A percentile compares a stretch with the other conserved stretches of the same genome.
Evolutionary conservation across 192 early-diverging fungal genomes (phyloP).

Genomic region (Coemansia guatemalensis): DNA sequence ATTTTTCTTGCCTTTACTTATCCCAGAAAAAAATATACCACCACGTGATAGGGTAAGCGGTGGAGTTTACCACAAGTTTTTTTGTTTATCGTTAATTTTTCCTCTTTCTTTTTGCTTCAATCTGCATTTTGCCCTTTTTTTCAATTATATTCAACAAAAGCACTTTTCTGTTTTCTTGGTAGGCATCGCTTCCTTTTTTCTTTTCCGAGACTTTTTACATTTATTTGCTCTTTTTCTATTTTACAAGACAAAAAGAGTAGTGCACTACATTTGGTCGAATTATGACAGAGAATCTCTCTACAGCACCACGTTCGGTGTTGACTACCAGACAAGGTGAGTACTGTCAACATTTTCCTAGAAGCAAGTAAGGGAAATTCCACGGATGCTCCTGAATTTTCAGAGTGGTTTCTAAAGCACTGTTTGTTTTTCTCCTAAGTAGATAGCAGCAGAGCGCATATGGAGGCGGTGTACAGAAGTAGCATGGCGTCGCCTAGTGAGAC

Average conservation of each 20-base stretch:
- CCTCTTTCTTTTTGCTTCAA: not conserved
- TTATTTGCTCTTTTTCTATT: too few relatives aligned
- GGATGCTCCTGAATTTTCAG: too few relatives aligned
- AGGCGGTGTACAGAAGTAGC: conserved; percentile 6
- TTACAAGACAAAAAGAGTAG: not conserved
- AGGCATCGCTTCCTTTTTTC: too few relatives aligned
- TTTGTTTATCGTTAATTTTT: not conserved
- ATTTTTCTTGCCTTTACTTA: too few relatives aligned
- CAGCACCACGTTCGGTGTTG: not conserved
- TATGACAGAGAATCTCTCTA: not conserved
- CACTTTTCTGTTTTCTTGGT: not conserved
- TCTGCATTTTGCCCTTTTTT: not conserved
- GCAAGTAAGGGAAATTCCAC: too few relatives aligned
- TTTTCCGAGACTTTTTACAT: too few relatives aligned
- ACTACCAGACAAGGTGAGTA: conserved; percentile 5
- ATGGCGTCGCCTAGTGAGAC: conserved; percentile 4
- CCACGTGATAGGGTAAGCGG: not conserved
- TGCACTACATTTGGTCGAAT: too few relatives aligned
- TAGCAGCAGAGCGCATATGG: not conserved
- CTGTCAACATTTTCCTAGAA: too few relatives aligned
- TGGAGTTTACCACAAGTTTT: not conserved
- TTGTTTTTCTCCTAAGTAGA: too few relatives aligned
- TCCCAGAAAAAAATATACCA: too few relatives aligned
- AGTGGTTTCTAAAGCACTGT: too few relatives aligned
- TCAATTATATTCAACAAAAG: not conserved